Conservation (phyloP, 192 early-diverging fungal species). For the Entophlyctis luteolus region DNA sequence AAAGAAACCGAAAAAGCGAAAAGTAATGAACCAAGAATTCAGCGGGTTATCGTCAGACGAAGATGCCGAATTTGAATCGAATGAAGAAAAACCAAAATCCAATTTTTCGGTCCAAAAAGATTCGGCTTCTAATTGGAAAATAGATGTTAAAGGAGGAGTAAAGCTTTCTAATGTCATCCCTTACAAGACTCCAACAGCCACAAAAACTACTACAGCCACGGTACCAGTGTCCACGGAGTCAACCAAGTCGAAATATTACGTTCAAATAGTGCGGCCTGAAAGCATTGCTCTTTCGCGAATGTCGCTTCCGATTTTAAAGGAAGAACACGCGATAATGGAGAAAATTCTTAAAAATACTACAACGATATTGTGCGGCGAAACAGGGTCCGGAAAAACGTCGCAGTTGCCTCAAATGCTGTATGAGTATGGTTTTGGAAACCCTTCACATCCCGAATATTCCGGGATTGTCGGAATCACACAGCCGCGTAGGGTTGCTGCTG, state of each 20-base stretch:
- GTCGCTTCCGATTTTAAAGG: constrained; percentile 82
- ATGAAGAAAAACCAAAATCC: not conserved
- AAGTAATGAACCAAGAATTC: constrained; percentile 6
- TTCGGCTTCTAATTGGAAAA: constrained; percentile 28
- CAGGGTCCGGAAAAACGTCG: constrained; percentile 90
- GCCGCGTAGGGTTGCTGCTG: constrained; percentile 93
- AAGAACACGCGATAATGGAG: constrained; percentile 99
- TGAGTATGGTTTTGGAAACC: constrained; percentile 95
- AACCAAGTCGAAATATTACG: constrained; percentile 31
- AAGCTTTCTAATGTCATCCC: constrained; percentile 13
- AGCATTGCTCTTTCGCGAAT: constrained; percentile 72
- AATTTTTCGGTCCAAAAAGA: not conserved
- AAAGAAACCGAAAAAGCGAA: constrained; percentile 24
- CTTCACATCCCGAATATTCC: constrained; percentile 58
- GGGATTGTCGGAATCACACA: constrained; percentile 98
- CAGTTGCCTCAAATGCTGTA: constrained; percentile 97
- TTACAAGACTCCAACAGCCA: constrained; percentile 1
- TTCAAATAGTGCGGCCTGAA: constrained; percentile 70
- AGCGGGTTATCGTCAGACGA: constrained; percentile 16
- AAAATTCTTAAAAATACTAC: constrained; percentile 80
- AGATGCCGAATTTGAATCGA: constrained; percentile 6
- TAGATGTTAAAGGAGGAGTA: constrained; percentile 43
- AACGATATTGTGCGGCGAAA: constrained; percentile 94
- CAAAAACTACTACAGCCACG: not conserved
- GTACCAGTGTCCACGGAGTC: not conserved